A percentile compares a stretch with the other conserved stretches of the same genome.
These are phyloP conservation scores for Thalassiosira mediterranea DNA, from an alignment of 352 stramenopile species.

Conservation along the genomic window DNA sequence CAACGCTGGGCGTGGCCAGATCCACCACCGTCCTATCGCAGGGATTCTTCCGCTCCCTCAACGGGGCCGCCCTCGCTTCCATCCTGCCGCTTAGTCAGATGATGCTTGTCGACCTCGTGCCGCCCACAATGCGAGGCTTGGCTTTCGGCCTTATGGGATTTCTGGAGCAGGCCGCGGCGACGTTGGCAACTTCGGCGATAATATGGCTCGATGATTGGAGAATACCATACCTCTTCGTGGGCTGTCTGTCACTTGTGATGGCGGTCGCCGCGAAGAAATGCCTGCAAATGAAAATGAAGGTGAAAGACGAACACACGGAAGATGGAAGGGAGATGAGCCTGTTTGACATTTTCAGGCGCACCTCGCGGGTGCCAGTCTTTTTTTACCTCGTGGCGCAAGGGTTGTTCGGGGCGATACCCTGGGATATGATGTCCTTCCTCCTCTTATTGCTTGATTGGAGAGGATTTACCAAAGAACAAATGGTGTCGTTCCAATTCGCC, in stretches of 20 bases:
- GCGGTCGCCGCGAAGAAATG: conserved; percentile 10
- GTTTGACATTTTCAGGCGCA: conserved; percentile 43
- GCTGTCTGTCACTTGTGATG: conserved; percentile 46
- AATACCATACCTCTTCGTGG: conserved; percentile 44
- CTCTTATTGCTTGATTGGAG: conserved; percentile 54
- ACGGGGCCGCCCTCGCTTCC: conserved; percentile 45
- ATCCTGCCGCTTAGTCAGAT: conserved; percentile 64
- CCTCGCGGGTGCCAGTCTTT: conserved; percentile 50
- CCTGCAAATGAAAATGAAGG: conserved; percentile 14
- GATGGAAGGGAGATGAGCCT: conserved; percentile 32
- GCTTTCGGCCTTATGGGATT: conserved; percentile 58
- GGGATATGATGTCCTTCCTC: conserved; percentile 61
- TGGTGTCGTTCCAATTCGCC: conserved; percentile 52
- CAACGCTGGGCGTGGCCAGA: conserved; percentile 23
- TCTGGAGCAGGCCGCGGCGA: conserved; percentile 49
- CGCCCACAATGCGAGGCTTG: conserved; percentile 22
- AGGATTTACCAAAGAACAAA: conserved; percentile 52
- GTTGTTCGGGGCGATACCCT: conserved; percentile 58
- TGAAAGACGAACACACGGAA: conserved; percentile 9
- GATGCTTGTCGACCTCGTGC: conserved; percentile 44
- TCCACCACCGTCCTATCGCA: conserved; percentile 32
- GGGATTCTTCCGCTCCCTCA: conserved; percentile 38
- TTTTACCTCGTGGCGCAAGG: conserved; percentile 56
- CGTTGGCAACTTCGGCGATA: conserved; percentile 36
- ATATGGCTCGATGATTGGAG: conserved; percentile 53